These are phyloP conservation scores for Mantamonas sphyraenae DNA, from an alignment of 78 protist genomes.

Conservation along the genomic window DNA sequence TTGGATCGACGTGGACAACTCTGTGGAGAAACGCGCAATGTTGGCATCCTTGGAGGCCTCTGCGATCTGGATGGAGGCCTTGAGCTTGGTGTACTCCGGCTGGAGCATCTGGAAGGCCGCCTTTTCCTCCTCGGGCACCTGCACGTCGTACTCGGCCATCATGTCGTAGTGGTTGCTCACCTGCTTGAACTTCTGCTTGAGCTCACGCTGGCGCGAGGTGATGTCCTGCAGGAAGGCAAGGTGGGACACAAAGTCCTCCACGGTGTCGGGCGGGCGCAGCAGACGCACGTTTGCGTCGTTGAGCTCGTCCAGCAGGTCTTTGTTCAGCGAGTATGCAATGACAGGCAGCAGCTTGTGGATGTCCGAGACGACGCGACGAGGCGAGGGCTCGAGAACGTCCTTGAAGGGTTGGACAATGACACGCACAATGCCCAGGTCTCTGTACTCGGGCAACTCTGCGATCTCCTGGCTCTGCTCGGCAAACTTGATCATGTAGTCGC, in stretches of 20 bases:
- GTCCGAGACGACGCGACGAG: slow-evolving; percentile 5
- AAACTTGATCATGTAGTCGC: background rate
- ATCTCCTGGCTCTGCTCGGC: background rate
- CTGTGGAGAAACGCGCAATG: background rate
- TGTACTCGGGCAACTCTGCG: background rate
- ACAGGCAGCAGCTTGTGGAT: slow-evolving; percentile 28
- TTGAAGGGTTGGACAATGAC: background rate
- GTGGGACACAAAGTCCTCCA: slow-evolving; percentile 20
- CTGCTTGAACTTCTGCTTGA: background rate
- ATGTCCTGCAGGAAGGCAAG: background rate
- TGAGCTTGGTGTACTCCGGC: slow-evolving; percentile 5
- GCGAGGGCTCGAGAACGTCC: slow-evolving; percentile 9
- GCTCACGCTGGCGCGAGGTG: background rate
- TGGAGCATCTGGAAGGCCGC: slow-evolving; percentile 9
- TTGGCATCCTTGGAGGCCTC: background rate
- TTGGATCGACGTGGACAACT: background rate
- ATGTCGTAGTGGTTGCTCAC: slow-evolving; percentile 9
- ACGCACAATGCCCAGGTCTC: slow-evolving; percentile 9
- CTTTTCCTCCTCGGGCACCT: background rate
- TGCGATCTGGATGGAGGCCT: background rate
- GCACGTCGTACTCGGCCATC: slow-evolving; percentile 5
- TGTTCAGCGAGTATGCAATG: slow-evolving; percentile 1
- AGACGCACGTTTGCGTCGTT: background rate
- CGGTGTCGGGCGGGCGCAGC: background rate
- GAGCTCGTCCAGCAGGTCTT: background rate